Base-by-base conservation (phyloP, 1,284 basidiomycete genomes). In the Naganishia liquefaciens region DNA sequence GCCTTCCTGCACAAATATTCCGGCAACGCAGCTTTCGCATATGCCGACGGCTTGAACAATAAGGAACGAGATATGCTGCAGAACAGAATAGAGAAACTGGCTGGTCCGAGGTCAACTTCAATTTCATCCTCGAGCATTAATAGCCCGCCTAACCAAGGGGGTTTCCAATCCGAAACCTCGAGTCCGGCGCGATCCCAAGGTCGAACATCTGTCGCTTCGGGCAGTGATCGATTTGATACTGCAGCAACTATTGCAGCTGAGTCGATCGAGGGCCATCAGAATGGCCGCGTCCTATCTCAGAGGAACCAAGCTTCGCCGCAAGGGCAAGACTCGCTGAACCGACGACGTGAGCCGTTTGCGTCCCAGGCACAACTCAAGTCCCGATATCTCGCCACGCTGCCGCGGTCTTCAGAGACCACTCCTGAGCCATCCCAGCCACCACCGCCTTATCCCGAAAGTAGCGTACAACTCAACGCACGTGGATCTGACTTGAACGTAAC, bases 21-120 rank as follows among this genome's bases (percentile, higher is more conserved):
- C 5, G 68, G 68, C 17, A 43, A 57, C 46, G 70, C 73, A 11
- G 69, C 79, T 10, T 73, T 77, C 27, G 37, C 2, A 19, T 50
- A 57, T 27, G 54, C 64, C 25, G 58, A 64, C 11, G 53, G 62
- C 21, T 49, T 68, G 4, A 33, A 49, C 25, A 54, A 61, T 19
- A 68, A 68, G 50, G 67, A 68, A 23, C 44, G 60, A 19, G 67
- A 68, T 44, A 43, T 68, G 30, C 63, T 68, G 11, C 51, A 62
- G 17, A 68, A 68, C 39, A 54, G 67, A 13, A 65, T 68, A 43
- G 67, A 68, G 7, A 65, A 64, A 30, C 50, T 68, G 15, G 54
- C 53, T 39, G 54, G 49, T 4, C 39, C 49, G 17, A 25, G 39
- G 23, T 49, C 62, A 3, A 37, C 54, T 3, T 42, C 47, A 30